Percentiles rank a stretch among this genome's conserved stretches.
Evolutionary conservation across 768 basidiomycete genomes (phyloP).

Genomic region (Tulasnella sp.): DNA sequence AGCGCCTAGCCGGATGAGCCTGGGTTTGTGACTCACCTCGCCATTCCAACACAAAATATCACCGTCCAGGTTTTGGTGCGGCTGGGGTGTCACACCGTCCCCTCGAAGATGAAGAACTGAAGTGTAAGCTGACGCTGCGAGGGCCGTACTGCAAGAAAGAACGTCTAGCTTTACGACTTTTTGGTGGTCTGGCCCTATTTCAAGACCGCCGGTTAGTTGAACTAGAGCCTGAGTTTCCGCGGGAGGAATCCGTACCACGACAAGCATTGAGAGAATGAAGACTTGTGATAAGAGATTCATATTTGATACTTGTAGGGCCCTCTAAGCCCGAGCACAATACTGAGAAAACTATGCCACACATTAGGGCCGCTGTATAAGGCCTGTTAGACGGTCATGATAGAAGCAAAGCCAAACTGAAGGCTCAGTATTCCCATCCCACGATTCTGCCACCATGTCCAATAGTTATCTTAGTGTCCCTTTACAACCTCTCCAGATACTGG

Average conservation of each 20-base stretch:
- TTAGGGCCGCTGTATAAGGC: background rate
- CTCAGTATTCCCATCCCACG: background rate
- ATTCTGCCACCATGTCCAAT: background rate
- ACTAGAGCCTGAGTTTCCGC: background rate
- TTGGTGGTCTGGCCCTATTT: slow-evolving; percentile 5
- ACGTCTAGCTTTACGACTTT: background rate
- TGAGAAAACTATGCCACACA: slow-evolving; percentile 17
- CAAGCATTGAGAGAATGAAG: background rate
- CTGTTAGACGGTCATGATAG: background rate
- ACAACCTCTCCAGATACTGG: background rate
- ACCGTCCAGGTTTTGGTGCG: slow-evolving; percentile 30
- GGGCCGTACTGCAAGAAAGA: background rate
- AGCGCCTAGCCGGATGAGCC: background rate
- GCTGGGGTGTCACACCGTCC: slow-evolving; percentile 34
- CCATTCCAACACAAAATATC: slow-evolving; percentile 36
- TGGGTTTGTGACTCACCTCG: slow-evolving; percentile 27
- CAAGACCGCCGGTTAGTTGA: background rate
- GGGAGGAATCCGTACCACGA: background rate
- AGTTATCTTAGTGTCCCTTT: background rate
- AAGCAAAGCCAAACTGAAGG: background rate
- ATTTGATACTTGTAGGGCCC: background rate
- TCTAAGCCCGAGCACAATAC: background rate
- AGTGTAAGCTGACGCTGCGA: slow-evolving; percentile 28
- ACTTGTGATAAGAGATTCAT: background rate
- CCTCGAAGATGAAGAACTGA: slow-evolving; percentile 39